Conservation (phyloP, 352 stramenopile species). For the Sclerospora graminicola region DNA sequence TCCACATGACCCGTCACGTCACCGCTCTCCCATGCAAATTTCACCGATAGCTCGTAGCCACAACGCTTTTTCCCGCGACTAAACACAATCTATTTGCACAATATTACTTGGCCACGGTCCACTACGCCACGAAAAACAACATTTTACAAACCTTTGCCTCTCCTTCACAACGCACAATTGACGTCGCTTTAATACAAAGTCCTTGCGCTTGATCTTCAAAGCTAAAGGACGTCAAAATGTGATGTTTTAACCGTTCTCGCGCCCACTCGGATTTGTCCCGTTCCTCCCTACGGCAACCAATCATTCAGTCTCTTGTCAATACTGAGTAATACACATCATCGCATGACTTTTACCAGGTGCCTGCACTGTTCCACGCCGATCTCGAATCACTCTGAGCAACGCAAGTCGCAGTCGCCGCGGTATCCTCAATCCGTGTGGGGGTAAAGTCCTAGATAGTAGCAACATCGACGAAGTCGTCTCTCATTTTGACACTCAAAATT, state of each 20-base stretch:
- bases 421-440: conserved; percentile 51
- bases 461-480: neutral
- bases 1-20: conserved; percentile 59
- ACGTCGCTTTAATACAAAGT: conserved; percentile 46
- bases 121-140: neutral
- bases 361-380: conserved; percentile 74
- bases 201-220: conserved; percentile 38
- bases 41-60: conserved; percentile 73
- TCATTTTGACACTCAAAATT: neutral
- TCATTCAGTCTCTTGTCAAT: neutral
- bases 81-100: conserved; percentile 42
- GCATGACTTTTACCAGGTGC: conserved; percentile 43
- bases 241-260: conserved; percentile 55
- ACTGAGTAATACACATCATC: neutral
- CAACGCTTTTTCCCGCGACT: conserved; percentile 81
- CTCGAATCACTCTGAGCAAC: conserved; percentile 23
- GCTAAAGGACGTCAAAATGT: conserved; percentile 47
- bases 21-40: conserved; percentile 57
- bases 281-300: conserved; percentile 46
- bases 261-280: conserved; percentile 77
- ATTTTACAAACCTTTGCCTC: conserved; percentile 50
- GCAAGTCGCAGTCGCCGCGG: conserved; percentile 5
- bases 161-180: conserved; percentile 60
- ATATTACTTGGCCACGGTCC: neutral
- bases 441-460: conserved; percentile 53